Conservation (phyloP, 352 stramenopile species). For the Blastocystis sp. region DNA sequence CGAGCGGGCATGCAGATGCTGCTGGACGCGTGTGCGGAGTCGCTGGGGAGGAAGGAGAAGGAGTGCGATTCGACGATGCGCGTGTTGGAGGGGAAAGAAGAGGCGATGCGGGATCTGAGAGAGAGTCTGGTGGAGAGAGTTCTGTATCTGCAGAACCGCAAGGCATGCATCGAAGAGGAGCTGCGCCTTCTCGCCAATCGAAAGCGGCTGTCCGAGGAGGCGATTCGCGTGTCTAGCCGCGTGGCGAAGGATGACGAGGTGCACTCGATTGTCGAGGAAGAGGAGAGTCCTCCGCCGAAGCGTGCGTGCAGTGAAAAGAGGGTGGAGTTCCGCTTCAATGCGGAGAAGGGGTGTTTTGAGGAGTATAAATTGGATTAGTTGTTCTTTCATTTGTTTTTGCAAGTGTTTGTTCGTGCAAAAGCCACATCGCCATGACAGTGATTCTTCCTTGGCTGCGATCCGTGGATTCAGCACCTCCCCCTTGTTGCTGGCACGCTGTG, state of each 20-base stretch:
- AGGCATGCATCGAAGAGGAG: constrained; percentile 36
- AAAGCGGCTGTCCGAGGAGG: neutral
- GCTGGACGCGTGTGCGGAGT: neutral
- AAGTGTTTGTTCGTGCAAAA: too few species aligned
- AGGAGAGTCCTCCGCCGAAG: neutral
- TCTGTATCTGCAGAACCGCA: constrained; percentile 14
- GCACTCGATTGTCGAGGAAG: neutral
- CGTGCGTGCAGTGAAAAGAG: neutral
- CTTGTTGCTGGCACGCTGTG: too few species aligned
- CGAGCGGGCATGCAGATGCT: neutral
- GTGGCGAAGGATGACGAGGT: neutral
- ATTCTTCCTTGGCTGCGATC: too few species aligned
- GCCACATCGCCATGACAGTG: too few species aligned
- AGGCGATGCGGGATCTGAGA: neutral
- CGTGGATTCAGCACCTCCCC: too few species aligned
- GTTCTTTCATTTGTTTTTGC: neutral
- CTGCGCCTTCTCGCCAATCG: constrained; percentile 16
- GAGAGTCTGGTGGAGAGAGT: neutral
- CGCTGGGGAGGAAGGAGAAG: neutral
- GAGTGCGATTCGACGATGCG: too few species aligned
- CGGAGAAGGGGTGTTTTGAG: constrained; percentile 29
- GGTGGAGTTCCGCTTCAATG: constrained; percentile 24
- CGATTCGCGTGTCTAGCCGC: neutral
- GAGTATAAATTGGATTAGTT: neutral
- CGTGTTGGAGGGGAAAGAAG: neutral